Percentiles rank a stretch among this genome's conserved stretches.
Conservation (phyloP, 805 yeast genomes). For the Wickerhamiella galacta region DNA sequence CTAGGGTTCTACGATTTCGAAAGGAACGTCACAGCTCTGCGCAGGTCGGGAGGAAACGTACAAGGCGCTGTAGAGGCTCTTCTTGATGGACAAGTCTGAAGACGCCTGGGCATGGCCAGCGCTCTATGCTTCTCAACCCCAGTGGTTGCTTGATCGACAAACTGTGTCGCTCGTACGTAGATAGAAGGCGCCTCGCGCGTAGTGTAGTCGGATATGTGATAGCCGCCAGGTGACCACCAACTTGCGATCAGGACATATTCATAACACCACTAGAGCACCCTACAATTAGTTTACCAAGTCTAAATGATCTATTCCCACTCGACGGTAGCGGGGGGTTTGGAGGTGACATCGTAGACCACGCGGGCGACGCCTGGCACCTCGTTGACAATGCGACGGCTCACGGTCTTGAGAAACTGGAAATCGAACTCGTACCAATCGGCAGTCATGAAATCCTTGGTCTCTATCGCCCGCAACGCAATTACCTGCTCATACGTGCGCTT, state of each 20-base stretch:
- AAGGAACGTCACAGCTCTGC: constrained; percentile 73
- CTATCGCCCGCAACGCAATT: constrained; percentile 95
- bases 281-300: no score
- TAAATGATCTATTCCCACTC: constrained; percentile 72
- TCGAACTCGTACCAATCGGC: constrained; percentile 98
- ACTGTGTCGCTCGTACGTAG: no score
- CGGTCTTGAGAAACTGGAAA: constrained; percentile 77
- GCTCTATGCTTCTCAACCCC: no score
- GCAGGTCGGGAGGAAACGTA: constrained; percentile 93
- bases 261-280: no score
- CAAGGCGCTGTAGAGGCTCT: constrained; percentile 91
- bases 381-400: constrained; percentile 89
- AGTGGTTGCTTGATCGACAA: no score
- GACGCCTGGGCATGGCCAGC: no score
- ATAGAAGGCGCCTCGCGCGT: no score
- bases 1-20: constrained; percentile 88
- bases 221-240: no score
- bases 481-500: constrained; percentile 99
- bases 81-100: constrained; percentile 44
- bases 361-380: constrained; percentile 99
- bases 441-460: constrained; percentile 97
- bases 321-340: constrained; percentile 99
- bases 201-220: no score
- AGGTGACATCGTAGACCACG: constrained; percentile 95
- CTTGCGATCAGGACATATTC: no score